Percentiles rank a stretch among this genome's conserved stretches.
Evolutionary conservation across 73 alveolate genomes (phyloP).

Genomic region (Paramecium sonneborni): DNA sequence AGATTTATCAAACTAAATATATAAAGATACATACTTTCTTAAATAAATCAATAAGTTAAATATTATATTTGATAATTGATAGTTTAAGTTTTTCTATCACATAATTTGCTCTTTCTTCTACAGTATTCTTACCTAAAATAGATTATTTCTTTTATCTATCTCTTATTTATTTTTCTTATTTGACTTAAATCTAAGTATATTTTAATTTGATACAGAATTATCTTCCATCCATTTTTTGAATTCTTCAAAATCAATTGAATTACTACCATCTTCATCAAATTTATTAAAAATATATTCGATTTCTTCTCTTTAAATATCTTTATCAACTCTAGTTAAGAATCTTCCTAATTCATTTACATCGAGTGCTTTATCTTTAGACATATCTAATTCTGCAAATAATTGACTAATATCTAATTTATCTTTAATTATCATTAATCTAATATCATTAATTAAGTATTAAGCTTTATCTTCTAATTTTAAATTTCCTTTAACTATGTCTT

Average conservation of each 20-base stretch:
- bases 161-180: background rate
- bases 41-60: conserved; percentile 60
- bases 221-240: conserved; percentile 64
- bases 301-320: conserved; percentile 55
- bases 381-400: conserved; percentile 58
- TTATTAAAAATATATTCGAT: conserved; percentile 67
- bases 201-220: conserved; percentile 44
- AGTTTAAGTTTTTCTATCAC: conserved; percentile 59
- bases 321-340: conserved; percentile 56
- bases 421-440: conserved; percentile 58
- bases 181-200: conserved; percentile 21
- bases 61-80: conserved; percentile 57
- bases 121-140: background rate
- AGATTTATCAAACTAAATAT: conserved; percentile 53
- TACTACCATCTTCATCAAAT: conserved; percentile 66
- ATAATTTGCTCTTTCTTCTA: conserved; percentile 61
- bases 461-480: conserved; percentile 65
- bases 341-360: conserved; percentile 66
- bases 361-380: conserved; percentile 60
- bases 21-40: background rate
- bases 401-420: conserved; percentile 45
- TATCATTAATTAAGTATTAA: conserved; percentile 55
- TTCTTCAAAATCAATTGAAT: conserved; percentile 62
- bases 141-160: conserved; percentile 43
- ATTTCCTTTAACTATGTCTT: conserved; percentile 29